Conservation (phyloP, 2,329 filamentous ascomycete genomes). For the Fusarium mundagurra region DNA sequence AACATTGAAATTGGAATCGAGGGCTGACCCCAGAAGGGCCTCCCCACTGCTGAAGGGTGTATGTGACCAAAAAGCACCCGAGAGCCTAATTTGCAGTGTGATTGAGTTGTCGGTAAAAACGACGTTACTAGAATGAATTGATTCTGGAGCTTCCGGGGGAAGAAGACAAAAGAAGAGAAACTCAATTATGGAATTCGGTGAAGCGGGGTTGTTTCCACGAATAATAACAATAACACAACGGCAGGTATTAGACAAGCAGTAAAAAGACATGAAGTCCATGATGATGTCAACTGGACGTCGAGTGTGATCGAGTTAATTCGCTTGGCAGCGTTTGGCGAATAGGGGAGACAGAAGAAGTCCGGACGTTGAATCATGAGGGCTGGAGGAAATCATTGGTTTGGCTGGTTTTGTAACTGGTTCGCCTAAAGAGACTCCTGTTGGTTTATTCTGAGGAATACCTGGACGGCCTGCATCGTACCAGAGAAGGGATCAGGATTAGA, state of each 20-base stretch:
- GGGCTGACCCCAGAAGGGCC: constrained; percentile 32
- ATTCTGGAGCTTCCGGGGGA: not conserved
- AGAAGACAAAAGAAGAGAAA: not conserved
- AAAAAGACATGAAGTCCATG: constrained; percentile 24
- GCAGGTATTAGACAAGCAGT: constrained; percentile 1
- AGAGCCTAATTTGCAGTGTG: constrained; percentile 16
- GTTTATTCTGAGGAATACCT: not conserved
- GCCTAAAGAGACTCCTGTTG: not conserved
- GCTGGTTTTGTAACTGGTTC: constrained; percentile 5
- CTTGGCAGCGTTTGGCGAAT: constrained; percentile 34
- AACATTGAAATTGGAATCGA: constrained; percentile 35
- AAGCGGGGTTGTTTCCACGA: constrained; percentile 27
- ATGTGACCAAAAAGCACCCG: constrained; percentile 1
- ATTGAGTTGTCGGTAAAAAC: constrained; percentile 20
- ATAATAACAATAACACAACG: constrained; percentile 5
- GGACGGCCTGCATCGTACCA: not conserved
- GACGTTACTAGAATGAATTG: constrained; percentile 8
- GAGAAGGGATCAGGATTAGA: not conserved
- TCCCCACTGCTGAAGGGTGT: constrained; percentile 20
- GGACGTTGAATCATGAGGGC: constrained; percentile 25
- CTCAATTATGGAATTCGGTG: constrained; percentile 15
- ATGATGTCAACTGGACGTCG: constrained; percentile 40
- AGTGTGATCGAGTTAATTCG: constrained; percentile 18
- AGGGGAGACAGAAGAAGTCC: constrained; percentile 27
- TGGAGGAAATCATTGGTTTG: constrained; percentile 6